Base-by-base conservation (phyloP, 306 rosid species). In the Dryas drummondii region DNA sequence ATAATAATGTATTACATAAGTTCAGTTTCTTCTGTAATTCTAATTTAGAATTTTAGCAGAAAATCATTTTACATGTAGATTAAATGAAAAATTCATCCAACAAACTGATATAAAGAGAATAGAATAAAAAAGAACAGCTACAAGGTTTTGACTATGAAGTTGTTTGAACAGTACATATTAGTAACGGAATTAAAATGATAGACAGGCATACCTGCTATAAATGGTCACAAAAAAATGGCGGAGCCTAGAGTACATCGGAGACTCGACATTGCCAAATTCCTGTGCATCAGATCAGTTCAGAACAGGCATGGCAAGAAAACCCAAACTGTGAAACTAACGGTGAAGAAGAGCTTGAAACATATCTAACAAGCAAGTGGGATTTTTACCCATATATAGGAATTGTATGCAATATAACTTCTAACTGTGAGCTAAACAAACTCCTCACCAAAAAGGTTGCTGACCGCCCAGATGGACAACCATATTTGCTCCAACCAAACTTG, bases 241-340 rank as follows among this genome's bases (percentile, higher is more conserved):
- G 45, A 94, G 96, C 79, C 94, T 90, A 60, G 96, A 82, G 79
- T 83, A 88, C 94, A 90, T 87, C 9, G 98, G 97, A 6, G 96
- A 82, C 85, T 94, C 97, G 47, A 94, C 83, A 76, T 91, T 91
- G 47, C 97, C 94, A 49, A 94, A 94, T 81, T 94, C 98, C 98
- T 94, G 89, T 73, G 74, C n/a, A 73, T 61, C 48, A 82, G 52
- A 78, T 41, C 40, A 26, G 19, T 47, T 48, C 37, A 68, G 74
- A 52, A 22, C 16, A 54, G 1, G 16, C 52, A 53, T 17, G 27
- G 60, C 57, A 82, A 12, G 57, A 69, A 26, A 51, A 50, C 10
- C 49, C 62, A 56, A 47, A 16, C 27, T 53, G 15, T 19, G 9
- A 10, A 37, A 19, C 9, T 14, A 69, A 51, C 1, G 32, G 1